Conservation (phyloP, 257 asterid species). For the Misopates orontium region DNA sequence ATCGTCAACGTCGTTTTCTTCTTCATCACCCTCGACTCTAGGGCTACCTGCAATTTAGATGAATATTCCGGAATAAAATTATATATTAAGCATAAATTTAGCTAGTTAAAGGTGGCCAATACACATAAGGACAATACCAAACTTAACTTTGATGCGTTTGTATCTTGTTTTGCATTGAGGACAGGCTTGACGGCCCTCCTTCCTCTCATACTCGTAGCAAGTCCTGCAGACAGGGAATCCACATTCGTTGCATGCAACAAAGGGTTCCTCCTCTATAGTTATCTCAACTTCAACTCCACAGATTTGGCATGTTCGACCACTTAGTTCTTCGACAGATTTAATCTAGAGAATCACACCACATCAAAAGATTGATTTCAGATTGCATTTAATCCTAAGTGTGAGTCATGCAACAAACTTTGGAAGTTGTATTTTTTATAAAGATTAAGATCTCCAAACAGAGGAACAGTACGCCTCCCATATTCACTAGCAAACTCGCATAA, state of each 20-base stretch:
- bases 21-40: slow-evolving; percentile 95
- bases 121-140: neutral
- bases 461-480: neutral
- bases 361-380: slow-evolving; percentile 15
- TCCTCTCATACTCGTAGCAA: slow-evolving; percentile 86
- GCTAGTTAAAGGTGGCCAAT: neutral
- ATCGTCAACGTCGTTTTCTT: slow-evolving; percentile 80
- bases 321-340: slow-evolving; percentile 64
- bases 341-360: slow-evolving; percentile 42
- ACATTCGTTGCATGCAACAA: slow-evolving; percentile 98
- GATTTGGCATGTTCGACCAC: slow-evolving; percentile 72
- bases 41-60: slow-evolving; percentile 59
- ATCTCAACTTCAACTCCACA: slow-evolving; percentile 81
- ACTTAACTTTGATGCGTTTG: slow-evolving; percentile 77
- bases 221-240: slow-evolving; percentile 88
- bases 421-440: neutral
- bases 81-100: neutral
- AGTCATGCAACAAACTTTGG: neutral
- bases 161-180: slow-evolving; percentile 95
- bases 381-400: neutral
- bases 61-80: neutral
- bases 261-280: slow-evolving; percentile 59
- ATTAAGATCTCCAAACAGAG: neutral
- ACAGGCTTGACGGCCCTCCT: slow-evolving; percentile 80
- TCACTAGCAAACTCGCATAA: neutral